phyloP scores from a whole-genome alignment of 345 rosid species.

The Aquilaria yunnanensis region DNA sequence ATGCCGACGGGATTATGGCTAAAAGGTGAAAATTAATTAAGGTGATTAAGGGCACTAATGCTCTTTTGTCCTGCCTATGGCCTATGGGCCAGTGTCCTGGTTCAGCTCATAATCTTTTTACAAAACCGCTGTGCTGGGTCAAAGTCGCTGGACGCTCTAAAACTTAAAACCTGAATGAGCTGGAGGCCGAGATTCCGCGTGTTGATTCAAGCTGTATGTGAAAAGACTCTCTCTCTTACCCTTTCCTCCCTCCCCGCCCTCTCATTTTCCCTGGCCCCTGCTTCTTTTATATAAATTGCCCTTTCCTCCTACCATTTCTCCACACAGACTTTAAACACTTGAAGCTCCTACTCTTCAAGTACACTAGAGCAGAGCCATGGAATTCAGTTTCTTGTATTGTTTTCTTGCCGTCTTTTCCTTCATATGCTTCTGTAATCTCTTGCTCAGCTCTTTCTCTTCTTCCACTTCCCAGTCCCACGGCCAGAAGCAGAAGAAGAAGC shows the following conservation, averaged over 20 bases:
- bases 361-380: slow-evolving; percentile 20
- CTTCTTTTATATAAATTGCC: slow-evolving; percentile 27
- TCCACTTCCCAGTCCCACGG: slow-evolving; percentile 18
- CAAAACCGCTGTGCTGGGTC: no score
- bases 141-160: no score
- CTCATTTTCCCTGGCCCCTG: no score
- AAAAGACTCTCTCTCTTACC: slow-evolving; percentile 7
- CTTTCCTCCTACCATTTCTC: slow-evolving; percentile 17
- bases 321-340: not conserved
- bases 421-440: slow-evolving; percentile 20
- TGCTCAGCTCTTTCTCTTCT: slow-evolving; percentile 22
- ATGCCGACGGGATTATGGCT: no score
- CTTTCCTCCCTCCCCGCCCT: not conserved
- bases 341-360: not conserved
- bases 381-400: slow-evolving; percentile 11
- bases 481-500: slow-evolving; percentile 8
- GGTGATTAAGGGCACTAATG: no score
- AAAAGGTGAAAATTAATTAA: no score
- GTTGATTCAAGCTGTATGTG: slow-evolving; percentile 47
- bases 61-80: no score
- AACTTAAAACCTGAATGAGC: slow-evolving; percentile 30
- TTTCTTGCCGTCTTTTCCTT: slow-evolving; percentile 7
- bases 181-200: slow-evolving; percentile 38
- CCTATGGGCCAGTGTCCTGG: no score
- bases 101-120: no score